Conservation (phyloP, 129 eudicot genomes). For the Arctium minus region DNA sequence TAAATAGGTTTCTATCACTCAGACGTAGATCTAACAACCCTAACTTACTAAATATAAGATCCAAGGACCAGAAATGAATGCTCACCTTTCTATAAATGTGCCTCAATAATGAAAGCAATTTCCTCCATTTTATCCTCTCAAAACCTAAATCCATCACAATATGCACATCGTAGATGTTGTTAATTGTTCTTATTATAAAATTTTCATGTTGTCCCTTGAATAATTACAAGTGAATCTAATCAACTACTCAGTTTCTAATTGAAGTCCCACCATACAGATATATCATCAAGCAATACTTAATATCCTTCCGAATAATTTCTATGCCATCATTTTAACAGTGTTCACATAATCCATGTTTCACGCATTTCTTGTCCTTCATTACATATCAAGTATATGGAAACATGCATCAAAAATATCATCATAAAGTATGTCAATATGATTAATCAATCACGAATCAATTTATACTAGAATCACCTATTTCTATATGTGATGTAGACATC, state of each 20-base stretch:
- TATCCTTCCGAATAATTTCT: neutral
- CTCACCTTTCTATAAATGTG: neutral
- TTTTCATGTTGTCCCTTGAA: neutral
- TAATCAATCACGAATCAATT: neutral
- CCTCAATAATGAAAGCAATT: neutral
- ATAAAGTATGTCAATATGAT: neutral
- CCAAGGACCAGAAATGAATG: neutral
- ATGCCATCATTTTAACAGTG: neutral
- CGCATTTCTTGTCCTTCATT: neutral
- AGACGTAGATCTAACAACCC: neutral
- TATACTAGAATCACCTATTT: neutral
- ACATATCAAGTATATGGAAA: neutral
- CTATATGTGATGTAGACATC: neutral
- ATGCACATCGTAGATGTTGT: neutral
- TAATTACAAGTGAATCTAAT: neutral
- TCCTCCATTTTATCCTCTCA: neutral
- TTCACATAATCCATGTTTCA: neutral
- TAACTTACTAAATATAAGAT: neutral
- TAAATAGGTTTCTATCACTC: neutral
- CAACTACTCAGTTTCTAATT: neutral
- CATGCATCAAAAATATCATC: neutral
- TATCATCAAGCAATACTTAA: neutral
- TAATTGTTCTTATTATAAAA: neutral
- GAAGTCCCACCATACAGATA: neutral
- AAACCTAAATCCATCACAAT: neutral